Base-by-base conservation (phyloP, 1,284 basidiomycete genomes). In the Agroathelia rolfsii region DNA sequence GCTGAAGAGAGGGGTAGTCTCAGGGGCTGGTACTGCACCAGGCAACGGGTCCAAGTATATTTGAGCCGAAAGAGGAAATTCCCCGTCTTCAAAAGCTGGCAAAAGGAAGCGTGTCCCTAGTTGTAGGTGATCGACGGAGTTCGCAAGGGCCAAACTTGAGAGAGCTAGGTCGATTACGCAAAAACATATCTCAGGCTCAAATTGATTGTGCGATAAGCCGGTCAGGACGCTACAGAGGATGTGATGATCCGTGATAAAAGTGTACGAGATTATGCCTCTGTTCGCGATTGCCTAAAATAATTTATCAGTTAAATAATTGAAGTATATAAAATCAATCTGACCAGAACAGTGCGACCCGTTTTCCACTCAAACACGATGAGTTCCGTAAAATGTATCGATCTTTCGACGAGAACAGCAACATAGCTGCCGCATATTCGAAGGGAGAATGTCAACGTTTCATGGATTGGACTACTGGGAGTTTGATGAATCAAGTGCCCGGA, bases 291-390 rank as follows among this genome's bases (percentile, higher is more conserved):
- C 66, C 18, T 32, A 7, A 21, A 23, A 19, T 17, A 38, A 35
- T 40, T 10, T 28, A 13, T 14, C 9, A 19, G 32, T 12, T 19
- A 28, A 14, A 15, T 20, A 16, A 38, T 15, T 14, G 9, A 19
- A 32, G 13, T 19, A 28, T 14, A 9, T 10, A 13, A 6, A n/a
- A 9, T 10, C 13, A 6, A n/a, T 46, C 66, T 52, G 42, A 79
- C 75, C 44, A 69, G 36, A 42, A 64, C 46, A 11, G 51, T 42
- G 5, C 45, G 40, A 6, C 70, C 67, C 4, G 61, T 69, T 45
- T 65, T 68, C 76, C 76, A 79, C 34, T 77, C 61, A 73, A 72
- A 79, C 11, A 77, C 52, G n/a, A 62, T 47, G n/a, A 78, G 49
- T 36, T 72, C 62, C 4, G 40, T 43, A n/a, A 48, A 50, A 2